Evolutionary conservation across 169 alveolate species (phyloP).

Genomic region (Eimeria zaria): DNA sequence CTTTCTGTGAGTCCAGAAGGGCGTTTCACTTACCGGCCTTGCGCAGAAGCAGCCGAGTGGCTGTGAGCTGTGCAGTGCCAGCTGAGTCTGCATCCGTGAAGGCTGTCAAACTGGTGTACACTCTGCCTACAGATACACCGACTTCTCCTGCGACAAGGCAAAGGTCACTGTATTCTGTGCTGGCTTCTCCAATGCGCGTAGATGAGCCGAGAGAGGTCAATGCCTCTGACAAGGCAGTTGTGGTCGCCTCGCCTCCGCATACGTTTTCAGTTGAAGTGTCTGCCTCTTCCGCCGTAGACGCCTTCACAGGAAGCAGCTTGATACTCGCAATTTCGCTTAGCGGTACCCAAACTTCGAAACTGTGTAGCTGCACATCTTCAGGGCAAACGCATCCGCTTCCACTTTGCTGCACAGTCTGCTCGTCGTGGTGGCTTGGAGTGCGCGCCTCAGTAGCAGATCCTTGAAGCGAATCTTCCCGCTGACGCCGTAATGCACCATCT

Average conservation of each 20-base stretch:
- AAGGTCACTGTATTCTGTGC: conserved; percentile 16
- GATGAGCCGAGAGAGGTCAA: conserved; percentile 29
- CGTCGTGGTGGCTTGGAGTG: not conserved
- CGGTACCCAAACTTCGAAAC: conserved; percentile 61
- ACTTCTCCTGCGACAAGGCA: conserved; percentile 76
- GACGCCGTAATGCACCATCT: conserved; percentile 7
- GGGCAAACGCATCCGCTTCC: not conserved
- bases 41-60: conserved; percentile 63
- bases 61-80: conserved; percentile 76
- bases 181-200: not conserved
- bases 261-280: not conserved
- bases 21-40: conserved; percentile 3
- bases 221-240: conserved; percentile 1
- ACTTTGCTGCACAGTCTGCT: not conserved
- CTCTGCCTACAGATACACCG: conserved; percentile 71
- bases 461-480: conserved; percentile 2
- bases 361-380: conserved; percentile 52
- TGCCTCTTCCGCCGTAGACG: not conserved
- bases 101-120: conserved; percentile 79
- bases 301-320: conserved; percentile 5
- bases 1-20: not conserved
- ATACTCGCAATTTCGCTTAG: not conserved
- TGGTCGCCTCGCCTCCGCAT: not conserved
- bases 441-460: not conserved
- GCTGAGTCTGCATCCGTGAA: conserved; percentile 73